These are phyloP conservation scores for Phaeophleospora eucalypticola DNA, from an alignment of 2,329 filamentous ascomycete genomes.

Conservation along the genomic window DNA sequence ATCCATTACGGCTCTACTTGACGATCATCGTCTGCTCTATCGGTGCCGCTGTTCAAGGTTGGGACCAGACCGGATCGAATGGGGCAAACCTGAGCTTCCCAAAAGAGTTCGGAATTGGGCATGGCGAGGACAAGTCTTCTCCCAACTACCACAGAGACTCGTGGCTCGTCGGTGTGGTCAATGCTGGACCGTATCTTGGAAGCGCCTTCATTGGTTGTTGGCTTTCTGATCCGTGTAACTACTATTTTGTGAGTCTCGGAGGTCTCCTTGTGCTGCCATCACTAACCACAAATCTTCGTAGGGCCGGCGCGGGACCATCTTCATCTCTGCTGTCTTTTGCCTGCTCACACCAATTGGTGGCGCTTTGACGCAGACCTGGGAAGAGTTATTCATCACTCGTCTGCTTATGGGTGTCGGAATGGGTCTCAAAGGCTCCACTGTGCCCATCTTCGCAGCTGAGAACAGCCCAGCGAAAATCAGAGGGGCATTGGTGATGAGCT, in stretches of 20 bases:
- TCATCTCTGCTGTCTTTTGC: slow-evolving; percentile 50
- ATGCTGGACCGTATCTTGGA: slow-evolving; percentile 55
- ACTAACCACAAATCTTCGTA: neutral
- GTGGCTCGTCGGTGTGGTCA: slow-evolving; percentile 65
- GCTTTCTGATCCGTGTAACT: slow-evolving; percentile 43
- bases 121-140: slow-evolving; percentile 15
- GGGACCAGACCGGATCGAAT: slow-evolving; percentile 52
- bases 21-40: slow-evolving; percentile 52
- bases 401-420: slow-evolving; percentile 41
- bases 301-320: slow-evolving; percentile 37
- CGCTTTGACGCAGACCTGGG: slow-evolving; percentile 55
- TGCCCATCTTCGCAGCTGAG: slow-evolving; percentile 52
- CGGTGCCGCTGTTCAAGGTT: slow-evolving; percentile 50
- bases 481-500: slow-evolving; percentile 54
- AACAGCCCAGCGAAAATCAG: slow-evolving; percentile 53
- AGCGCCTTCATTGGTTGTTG: slow-evolving; percentile 21
- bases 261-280: too few species aligned
- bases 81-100: slow-evolving; percentile 53
- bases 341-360: slow-evolving; percentile 66
- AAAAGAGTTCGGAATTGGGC: slow-evolving; percentile 29
- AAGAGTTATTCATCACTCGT: slow-evolving; percentile 38
- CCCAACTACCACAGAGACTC: slow-evolving; percentile 44
- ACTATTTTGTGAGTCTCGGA: slow-evolving; percentile 22
- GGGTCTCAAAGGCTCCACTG: slow-evolving; percentile 43
- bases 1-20: slow-evolving; percentile 47